These are phyloP conservation scores for Neurospora sp. DNA, from an alignment of 495 filamentous ascomycete genomes.

Conservation along the genomic window DNA sequence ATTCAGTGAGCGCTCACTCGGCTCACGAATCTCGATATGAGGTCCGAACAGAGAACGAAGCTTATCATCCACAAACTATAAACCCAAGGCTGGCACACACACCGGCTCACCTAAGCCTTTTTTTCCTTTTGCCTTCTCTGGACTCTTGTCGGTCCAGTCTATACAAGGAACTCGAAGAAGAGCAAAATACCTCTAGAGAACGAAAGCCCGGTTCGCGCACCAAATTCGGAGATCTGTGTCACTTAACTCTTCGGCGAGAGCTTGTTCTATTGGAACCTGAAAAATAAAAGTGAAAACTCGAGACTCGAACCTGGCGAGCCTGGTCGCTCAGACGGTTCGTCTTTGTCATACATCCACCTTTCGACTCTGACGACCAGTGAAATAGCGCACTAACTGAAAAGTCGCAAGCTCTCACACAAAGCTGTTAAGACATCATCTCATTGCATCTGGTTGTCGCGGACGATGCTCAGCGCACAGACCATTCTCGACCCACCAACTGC, in stretches of 20 bases:
- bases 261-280: background rate
- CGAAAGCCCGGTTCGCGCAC: background rate
- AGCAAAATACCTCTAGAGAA: background rate
- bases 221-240: background rate
- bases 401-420: accelerated
- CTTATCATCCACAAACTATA: background rate
- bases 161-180: background rate
- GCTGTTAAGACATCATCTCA: background rate
- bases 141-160: background rate
- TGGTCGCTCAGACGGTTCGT: too few relatives aligned
- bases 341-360: background rate
- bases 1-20: background rate
- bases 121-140: background rate
- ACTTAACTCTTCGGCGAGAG: background rate
- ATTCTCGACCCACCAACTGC: background rate
- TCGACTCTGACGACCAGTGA: background rate
- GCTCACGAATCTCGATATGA: background rate
- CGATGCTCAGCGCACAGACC: background rate
- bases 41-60: background rate
- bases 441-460: too few relatives aligned
- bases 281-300: background rate
- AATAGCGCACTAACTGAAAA: background rate
- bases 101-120: background rate
- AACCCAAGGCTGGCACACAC: background rate
- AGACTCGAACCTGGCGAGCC: background rate